Base-by-base conservation (phyloP, 805 yeast species). In the Millerozyma miso region DNA sequence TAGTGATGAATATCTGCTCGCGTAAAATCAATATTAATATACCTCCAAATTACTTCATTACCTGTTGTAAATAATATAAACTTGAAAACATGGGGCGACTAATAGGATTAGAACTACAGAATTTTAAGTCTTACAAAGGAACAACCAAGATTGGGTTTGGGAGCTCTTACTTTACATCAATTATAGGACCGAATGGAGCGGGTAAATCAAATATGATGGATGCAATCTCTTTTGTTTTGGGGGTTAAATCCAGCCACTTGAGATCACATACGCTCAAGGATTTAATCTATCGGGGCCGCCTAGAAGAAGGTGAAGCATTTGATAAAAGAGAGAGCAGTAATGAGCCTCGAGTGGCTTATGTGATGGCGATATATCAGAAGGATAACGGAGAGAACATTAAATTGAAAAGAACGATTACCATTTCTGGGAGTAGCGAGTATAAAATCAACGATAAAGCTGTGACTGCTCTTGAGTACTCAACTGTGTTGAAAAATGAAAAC, bases 131-230 rank as follows among this genome's bases (percentile, higher is more conserved):
- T 0, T 93, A 93, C 58, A 73, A 77, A 42, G 97, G 96, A 0
- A 74, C 77, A 0, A 75, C 88, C 14, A 73, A 74, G 4, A 78
- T 91, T 17, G 95, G 93, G 2, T 85, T 93, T 62, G 97, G 97
- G 0, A 74, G 82, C 10, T 78, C 90, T 0, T 73, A 76, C 46
- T 93, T 93, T 68, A 88, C 96, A 1, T 83, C 95, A 36, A 87
- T 93, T 48, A 86, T 93, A 44, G 99, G 99, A 1, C 98, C 98
- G n/a, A 93, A 93, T 72, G 99, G 99, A 29, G 85, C 97, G 0
- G 99, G 99, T 5, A 93, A 93, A 66, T 86, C 96, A 34, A 93
- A 93, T 58, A 85, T 93, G 81, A 90, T 93, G 85, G 99, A 93
- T 60, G 97, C 99, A 31, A 85, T 93, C 37, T 84, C 97, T 16